Base-by-base conservation (phyloP, 345 rosid genomes). In the Tarenaya hassleriana region DNA sequence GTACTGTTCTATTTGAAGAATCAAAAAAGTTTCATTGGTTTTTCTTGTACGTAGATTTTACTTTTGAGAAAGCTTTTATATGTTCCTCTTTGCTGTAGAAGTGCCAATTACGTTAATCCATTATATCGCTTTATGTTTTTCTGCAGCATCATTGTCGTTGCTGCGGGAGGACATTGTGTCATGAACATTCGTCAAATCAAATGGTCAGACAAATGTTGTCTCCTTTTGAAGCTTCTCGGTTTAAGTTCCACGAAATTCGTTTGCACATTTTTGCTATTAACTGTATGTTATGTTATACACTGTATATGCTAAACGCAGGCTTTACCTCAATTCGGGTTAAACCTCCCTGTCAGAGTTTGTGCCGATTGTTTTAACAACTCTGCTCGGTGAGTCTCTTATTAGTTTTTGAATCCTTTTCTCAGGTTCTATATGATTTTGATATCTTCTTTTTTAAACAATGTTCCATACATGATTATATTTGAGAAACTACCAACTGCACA, bases 121-220 rank as follows among this genome's bases (percentile, higher is more conserved):
- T 1, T 12, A 7, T 3, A 12, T 41, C 45, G 13, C 43, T 39
- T 3, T 41, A n/a, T 7, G 4, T 41, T 13, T 12, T 41, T 41
- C 17, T 72, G 71, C 72, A 81, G 94, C 89, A 84, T 73, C 94
- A 84, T 63, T 84, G 94, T 59, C 75, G 89, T 45, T 60, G 86
- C 61, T 84, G 89, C 55, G 86, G 94, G 34, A 75, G 80, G 69
- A 79, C 86, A 7, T 62, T 84, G 43, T 81, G 94, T 70, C 63
- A 68, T 7, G 94, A 84, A 41, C 94, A 84, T 66, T 84, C 94
- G 1, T 74, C 94, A 16, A 58, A 67, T 66, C 86, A 84, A 62
- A 77, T 79, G 94, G 94, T 84, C 34, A 39, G 29, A 18, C 15
- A 14, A 50, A 62, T 55, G 24, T 10, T 19, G 10, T 50, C 7